Evolutionary conservation across 2,329 filamentous ascomycete species (phyloP), one percentile per base, ranked within the genome.

Genomic region (Exophiala mesophila): DNA sequence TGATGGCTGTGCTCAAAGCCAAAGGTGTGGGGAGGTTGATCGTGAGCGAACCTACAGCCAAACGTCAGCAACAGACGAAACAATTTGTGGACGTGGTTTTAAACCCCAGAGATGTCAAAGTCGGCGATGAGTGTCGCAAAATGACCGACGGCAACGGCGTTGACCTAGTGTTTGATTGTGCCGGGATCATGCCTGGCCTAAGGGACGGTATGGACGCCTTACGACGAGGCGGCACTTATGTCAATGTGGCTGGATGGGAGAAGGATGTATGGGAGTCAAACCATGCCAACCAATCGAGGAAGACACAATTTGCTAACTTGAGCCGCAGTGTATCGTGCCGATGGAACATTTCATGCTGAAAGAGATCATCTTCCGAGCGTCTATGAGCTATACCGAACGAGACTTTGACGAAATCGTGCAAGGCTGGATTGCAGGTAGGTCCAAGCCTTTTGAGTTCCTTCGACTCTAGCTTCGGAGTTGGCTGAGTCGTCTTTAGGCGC

Each of bases 181-280:
- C 73, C 2, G 73, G 73, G 9, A 70, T 76, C 6, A 72, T 75
- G 52, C 55, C 63, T 3, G 70, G 66, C 10, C 59, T 76, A 8
- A 66, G 72, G 38, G 58, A 65, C 41, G 72, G 69, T 2, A 62
- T 76, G 13, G 62, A 68, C 31, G 67, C 70, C 1, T 60, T 72
- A 13, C 64, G 70, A 24, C 67, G 69, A 15, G 57, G 69, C 23
- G 73, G 73, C 3, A 73, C 70, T 2, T 63, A 74, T 18, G 66
- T 76, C 43, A 76, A 76, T 41, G 72, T 76, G 36, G 73, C 73
- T 5, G 70, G 76, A 21, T 75, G 72, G 71, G 71, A 74, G 24
- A 31, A 23, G 36, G 33, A 41, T 28, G 43, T 42, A 31, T 5
- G 32, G 26, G 5, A 4, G 13, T n/a, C 4, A n/a, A n/a, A n/a